Base-by-base conservation (phyloP, 371 early-diverging fungal genomes). In the Mortierella sp. region DNA sequence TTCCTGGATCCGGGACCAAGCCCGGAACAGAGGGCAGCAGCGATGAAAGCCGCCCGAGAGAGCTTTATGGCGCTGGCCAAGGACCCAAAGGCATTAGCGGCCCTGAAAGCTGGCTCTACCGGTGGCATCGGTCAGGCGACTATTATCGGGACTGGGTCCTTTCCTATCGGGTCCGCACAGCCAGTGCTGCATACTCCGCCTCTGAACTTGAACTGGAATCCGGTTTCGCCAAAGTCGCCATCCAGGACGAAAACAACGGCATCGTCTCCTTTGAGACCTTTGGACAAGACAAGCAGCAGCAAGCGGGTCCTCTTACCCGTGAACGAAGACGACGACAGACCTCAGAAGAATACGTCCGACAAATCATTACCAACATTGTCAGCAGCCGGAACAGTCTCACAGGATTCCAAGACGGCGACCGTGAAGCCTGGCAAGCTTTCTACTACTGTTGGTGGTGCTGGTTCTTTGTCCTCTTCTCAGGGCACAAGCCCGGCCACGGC, bases 141-240 rank as follows among this genome's bases (percentile, higher is more conserved):
- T 72, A 72, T 72, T 72, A 72, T 72, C 67, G 73, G 67, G 59
- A 72, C 73, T 72, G 73, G 73, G 49, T 72, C 73, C 56, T 72
- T 72, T 67, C 68, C 73, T 72, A 67, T 62, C 63, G 73, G 73
- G 63, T 72, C 73, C 51, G 54, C 62, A 52, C 73, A 72, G 63
- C 73, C 73, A 54, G 57, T 72, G 44, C 37, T 67, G 57, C 73
- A 72, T n/a, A 43, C 62, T 23, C 50, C 24, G 27, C 67, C 62
- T 49, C 58, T 58, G 51, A 63, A 58, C 41, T 34, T 59, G 67
- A 63, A 56, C 34, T 48, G 42, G 56, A 47, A 54, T 49, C 47
- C 54, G 15, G 41, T 34, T 21, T 28, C 56, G 15, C 39, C 64
- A 31, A 59, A 26, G 37, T 14, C 64, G 44, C 37, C 39, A 21